Percentiles rank a stretch among this genome's conserved stretches.
These are phyloP conservation scores for Madurella mycetomatis DNA, from an alignment of 2,329 filamentous ascomycete genomes.

Conservation along the genomic window DNA sequence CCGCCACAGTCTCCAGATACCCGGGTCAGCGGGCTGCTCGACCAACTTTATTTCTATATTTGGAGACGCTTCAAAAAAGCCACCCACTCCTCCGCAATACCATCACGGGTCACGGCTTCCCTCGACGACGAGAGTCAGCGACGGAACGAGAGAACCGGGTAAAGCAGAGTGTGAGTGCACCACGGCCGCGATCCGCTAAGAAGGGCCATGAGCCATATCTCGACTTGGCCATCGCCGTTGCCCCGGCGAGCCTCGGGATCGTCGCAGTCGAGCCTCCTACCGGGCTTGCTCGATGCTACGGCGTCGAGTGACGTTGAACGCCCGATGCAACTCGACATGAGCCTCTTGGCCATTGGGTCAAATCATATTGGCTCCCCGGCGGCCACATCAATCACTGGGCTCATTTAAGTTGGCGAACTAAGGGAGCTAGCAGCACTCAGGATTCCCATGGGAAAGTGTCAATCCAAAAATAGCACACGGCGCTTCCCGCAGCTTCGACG, in stretches of 20 bases:
- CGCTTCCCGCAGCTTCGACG: constrained; percentile 1
- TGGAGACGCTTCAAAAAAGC: constrained; percentile 12
- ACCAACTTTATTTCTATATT: constrained; percentile 26
- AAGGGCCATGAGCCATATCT: not conserved
- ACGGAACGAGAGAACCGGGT: no score
- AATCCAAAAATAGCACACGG: constrained; percentile 27
- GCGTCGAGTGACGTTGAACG: constrained; percentile 7
- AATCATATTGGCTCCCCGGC: constrained; percentile 14
- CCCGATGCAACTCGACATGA: constrained; percentile 12
- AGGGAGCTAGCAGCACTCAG: not conserved
- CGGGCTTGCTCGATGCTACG: constrained; percentile 10
- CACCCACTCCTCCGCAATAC: constrained; percentile 6
- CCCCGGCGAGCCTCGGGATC: constrained; percentile 7
- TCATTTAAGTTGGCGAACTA: constrained; percentile 18
- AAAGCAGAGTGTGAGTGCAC: not conserved
- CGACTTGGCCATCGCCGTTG: constrained; percentile 1
- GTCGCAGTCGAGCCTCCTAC: constrained; percentile 14
- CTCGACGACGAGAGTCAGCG: no score
- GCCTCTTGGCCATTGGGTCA: constrained; percentile 11
- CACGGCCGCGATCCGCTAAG: not conserved
- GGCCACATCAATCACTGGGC: constrained; percentile 8
- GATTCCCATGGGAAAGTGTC: constrained; percentile 11
- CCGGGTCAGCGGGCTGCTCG: constrained; percentile 15
- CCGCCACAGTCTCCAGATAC: constrained; percentile 21
- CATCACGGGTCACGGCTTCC: not conserved